Conservation (phyloP, 768 basidiomycete species). For the Naganishia antarctica region DNA sequence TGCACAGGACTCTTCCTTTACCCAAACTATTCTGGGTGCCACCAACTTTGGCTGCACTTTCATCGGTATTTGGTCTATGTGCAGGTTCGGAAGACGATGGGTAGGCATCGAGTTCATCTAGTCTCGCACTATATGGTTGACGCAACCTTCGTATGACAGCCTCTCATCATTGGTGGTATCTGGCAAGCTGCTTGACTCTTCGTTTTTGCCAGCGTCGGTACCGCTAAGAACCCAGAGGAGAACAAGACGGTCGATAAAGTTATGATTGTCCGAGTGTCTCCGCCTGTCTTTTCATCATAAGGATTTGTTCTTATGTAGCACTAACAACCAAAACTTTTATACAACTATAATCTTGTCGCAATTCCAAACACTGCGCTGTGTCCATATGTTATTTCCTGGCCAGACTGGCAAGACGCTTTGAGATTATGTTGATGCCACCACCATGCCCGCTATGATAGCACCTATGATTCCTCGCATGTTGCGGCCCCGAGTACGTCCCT, state of each 20-base stretch:
- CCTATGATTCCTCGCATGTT: no score
- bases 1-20: slow-evolving; percentile 62
- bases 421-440: no score
- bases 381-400: no score
- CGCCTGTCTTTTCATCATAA: slow-evolving; percentile 68
- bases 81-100: slow-evolving; percentile 62
- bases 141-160: no score
- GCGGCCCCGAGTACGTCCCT: slow-evolving; percentile 41
- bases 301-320: no score
- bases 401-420: no score
- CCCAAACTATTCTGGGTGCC: slow-evolving; percentile 69
- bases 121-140: no score
- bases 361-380: no score
- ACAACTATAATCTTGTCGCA: no score
- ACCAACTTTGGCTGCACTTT: slow-evolving; percentile 61
- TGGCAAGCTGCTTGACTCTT: slow-evolving; percentile 70
- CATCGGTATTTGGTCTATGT: slow-evolving; percentile 68
- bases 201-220: slow-evolving; percentile 68
- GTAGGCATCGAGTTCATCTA: no score
- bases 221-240: slow-evolving; percentile 56
- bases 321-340: no score
- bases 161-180: slow-evolving; percentile 64
- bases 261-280: slow-evolving; percentile 64
- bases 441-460: no score
- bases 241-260: slow-evolving; percentile 57